Evolutionary conservation across 257 asterid species (phyloP).

Genomic region (Nicotiana attenuata): DNA sequence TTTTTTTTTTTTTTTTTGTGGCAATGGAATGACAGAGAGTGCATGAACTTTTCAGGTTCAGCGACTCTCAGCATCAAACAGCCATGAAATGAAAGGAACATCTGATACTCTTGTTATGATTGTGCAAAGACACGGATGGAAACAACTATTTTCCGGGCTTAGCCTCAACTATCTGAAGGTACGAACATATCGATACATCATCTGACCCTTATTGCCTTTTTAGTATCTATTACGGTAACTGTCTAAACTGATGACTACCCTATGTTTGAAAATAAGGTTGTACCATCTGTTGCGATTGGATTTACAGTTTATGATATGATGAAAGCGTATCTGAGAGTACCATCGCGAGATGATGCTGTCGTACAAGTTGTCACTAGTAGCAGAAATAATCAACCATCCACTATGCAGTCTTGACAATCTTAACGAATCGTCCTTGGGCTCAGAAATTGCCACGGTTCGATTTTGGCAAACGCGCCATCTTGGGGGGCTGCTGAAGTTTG

Average conservation of each 20-base stretch:
- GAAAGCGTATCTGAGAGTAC: slow-evolving; percentile 80
- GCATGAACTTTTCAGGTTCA: slow-evolving; percentile 51
- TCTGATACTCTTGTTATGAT: slow-evolving; percentile 52
- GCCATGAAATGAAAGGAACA: slow-evolving; percentile 52
- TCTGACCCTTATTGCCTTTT: slow-evolving; percentile 3
- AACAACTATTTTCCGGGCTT: slow-evolving; percentile 86
- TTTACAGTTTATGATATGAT: slow-evolving; percentile 74
- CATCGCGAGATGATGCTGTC: slow-evolving; percentile 58
- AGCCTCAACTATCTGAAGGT: slow-evolving; percentile 96
- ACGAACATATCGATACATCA: neutral
- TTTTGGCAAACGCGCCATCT: neutral
- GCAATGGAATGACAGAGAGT: neutral
- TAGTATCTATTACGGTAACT: neutral
- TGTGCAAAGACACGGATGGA: slow-evolving; percentile 68
- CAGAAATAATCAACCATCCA: slow-evolving; percentile 28
- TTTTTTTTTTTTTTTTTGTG: neutral
- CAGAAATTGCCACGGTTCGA: neutral
- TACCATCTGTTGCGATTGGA: slow-evolving; percentile 95
- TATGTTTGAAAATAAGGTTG: slow-evolving; percentile 48
- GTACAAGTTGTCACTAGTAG: slow-evolving; percentile 30
- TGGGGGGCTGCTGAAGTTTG: neutral
- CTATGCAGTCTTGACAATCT: slow-evolving; percentile 39
- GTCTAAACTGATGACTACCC: neutral
- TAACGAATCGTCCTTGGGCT: neutral
- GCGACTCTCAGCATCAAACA: slow-evolving; percentile 42